Evolutionary conservation across 2,329 filamentous ascomycete genomes (phyloP).

Genomic region (Exophiala dermatitidis): DNA sequence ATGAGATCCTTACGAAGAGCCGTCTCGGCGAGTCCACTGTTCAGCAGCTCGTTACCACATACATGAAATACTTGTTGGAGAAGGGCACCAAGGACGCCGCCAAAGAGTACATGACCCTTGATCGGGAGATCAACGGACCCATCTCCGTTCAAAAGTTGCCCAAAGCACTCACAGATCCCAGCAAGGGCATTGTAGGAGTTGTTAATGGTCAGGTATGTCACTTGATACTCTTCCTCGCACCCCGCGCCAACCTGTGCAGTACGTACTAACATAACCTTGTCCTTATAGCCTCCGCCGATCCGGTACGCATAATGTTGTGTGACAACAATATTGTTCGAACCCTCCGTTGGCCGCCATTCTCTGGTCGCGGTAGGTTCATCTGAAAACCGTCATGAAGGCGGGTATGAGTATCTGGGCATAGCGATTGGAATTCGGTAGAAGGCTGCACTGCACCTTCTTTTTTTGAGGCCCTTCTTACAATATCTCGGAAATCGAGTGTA

Average conservation of each 20-base stretch:
- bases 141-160: conserved; percentile 33
- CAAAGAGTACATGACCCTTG: conserved; percentile 75
- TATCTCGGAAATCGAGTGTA: too few relatives aligned
- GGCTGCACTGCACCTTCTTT: too few relatives aligned
- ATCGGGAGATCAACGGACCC: conserved; percentile 75
- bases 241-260: neutral
- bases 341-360: neutral
- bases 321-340: neutral
- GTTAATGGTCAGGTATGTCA: conserved; percentile 21
- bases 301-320: conserved; percentile 8
- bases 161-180: conserved; percentile 11
- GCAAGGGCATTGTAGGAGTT: conserved; percentile 5
- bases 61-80: conserved; percentile 77
- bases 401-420: too few relatives aligned
- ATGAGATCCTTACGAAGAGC: conserved; percentile 66
- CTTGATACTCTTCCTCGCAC: neutral
- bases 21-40: conserved; percentile 60
- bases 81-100: conserved; percentile 75
- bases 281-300: conserved; percentile 9
- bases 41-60: conserved; percentile 67
- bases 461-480: too few relatives aligned
- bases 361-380: too few relatives aligned
- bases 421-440: too few relatives aligned
- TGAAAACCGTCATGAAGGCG: too few relatives aligned
- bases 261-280: neutral